Evolutionary conservation across 495 filamentous ascomycete genomes (phyloP), one percentile per base, ranked within the genome.

Genomic region (Penicilliopsis zonata): DNA sequence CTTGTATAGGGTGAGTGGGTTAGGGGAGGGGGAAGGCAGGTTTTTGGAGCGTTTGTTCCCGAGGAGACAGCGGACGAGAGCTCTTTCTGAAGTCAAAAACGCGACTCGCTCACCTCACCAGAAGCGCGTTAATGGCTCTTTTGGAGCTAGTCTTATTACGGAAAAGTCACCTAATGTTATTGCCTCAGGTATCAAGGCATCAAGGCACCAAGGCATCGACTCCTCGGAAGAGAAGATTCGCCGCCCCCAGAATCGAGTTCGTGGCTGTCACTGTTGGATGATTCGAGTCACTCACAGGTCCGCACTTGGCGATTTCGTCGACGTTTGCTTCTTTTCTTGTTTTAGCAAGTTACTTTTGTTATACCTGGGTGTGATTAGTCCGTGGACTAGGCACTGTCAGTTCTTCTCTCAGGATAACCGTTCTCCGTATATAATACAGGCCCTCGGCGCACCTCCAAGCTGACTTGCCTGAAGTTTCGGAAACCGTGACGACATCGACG

Each of bases 81-180:
- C 26, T 28, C 13, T 15, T n/a, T 27, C 8, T 26, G 3, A 14
- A n/a, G n/a, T n/a, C n/a, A n/a, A n/a, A n/a, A 8, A 28, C 21
- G 32, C 32, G 20, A 10, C 15, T 26, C 17, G 6, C 30, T 6
- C 15, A 5, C 3, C 30, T 6, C 15, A 5, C 3, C 25, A 23
- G 20, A 24, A 30, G 32, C 38, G 38, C 38, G 38, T 40, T 35
- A 40, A 40, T 35, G 30, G 38, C 6, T 18, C 10, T 19, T 13
- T 20, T n/a, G 9, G 20, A 26, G 30, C 38, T 36, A 40, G 30
- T 10, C 38, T 18, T 2, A 14, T 31, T 31, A 8, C 16, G 28
- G 27, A 31, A 15, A 5, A 4, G 2, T 1, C 4, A 5, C 25
- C 15, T 25, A 6, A 9, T 24, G 13, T 15, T 30, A 13, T 4